Evolutionary conservation across 129 eudicot genomes (phyloP).

Genomic region (Ambrosia artemisiifolia): DNA sequence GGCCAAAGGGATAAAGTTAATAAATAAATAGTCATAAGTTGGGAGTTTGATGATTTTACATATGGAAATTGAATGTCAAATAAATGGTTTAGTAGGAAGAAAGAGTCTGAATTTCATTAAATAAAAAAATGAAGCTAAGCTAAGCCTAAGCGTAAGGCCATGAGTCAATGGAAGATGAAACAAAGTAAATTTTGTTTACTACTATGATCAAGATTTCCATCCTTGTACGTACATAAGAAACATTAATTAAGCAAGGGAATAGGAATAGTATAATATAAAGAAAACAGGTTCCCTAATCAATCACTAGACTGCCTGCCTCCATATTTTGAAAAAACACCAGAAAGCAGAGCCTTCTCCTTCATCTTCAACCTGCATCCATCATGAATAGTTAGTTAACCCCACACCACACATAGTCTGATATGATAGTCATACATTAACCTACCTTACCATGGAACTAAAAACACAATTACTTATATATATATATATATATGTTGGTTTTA

Average conservation of each 20-base stretch:
- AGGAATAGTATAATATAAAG: neutral
- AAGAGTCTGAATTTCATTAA: neutral
- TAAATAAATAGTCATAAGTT: too few relatives aligned
- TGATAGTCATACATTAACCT: too few relatives aligned
- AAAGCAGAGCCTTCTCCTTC: constrained; percentile 71
- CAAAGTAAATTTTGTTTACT: neutral
- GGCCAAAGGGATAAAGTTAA: too few relatives aligned
- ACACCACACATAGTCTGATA: neutral
- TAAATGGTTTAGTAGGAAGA: neutral
- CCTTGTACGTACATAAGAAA: constrained; percentile 13
- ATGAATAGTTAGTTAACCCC: neutral
- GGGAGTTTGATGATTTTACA: too few relatives aligned
- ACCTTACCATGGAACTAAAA: neutral
- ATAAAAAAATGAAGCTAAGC: neutral
- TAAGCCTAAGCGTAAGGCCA: neutral
- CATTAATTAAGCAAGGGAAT: neutral
- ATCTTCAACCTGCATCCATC: constrained; percentile 59
- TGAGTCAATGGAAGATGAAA: constrained; percentile 6
- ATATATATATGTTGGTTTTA: too few relatives aligned
- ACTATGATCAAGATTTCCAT: constrained; percentile 2
- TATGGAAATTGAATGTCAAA: neutral
- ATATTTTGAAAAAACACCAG: constrained; percentile 71
- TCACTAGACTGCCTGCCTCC: constrained; percentile 39
- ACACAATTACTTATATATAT: neutral
- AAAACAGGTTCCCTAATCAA: neutral